These are phyloP conservation scores for Beauveria varroae DNA, from an alignment of 2,329 filamentous ascomycete species.

Conservation along the genomic window DNA sequence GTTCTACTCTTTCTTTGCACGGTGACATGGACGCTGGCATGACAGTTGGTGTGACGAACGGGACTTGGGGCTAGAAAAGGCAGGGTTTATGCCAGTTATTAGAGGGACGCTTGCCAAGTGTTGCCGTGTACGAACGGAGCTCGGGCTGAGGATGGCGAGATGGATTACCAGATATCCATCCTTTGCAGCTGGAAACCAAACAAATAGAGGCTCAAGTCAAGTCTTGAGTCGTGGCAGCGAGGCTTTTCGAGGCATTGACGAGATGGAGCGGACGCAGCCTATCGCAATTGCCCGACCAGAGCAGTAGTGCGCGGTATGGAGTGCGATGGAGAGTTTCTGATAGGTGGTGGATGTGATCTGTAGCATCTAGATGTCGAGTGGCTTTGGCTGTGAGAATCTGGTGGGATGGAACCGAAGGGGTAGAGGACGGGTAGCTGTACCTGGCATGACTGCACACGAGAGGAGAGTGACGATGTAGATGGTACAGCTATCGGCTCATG, in stretches of 20 bases:
- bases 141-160: background rate
- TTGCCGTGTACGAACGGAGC: background rate
- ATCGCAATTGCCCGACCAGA: too few species aligned
- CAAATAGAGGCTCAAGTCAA: too few species aligned
- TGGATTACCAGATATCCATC: background rate
- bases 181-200: background rate
- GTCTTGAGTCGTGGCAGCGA: background rate
- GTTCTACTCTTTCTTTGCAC: background rate
- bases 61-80: background rate
- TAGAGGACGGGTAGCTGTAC: constrained; percentile 1
- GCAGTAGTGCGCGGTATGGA: too few species aligned
- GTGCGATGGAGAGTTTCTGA: background rate
- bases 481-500: background rate
- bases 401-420: background rate
- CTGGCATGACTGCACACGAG: background rate
- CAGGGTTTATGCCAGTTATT: constrained; percentile 2
- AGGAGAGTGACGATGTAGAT: background rate
- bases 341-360: constrained; percentile 3
- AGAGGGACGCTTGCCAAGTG: background rate
- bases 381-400: background rate
- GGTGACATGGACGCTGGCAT: background rate
- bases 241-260: background rate
- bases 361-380: background rate
- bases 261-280: background rate
- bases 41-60: constrained; percentile 3